Evolutionary conservation across 768 basidiomycete species (phyloP), one percentile per base, ranked within the genome.

Genomic region (Suillus subalutaceus): DNA sequence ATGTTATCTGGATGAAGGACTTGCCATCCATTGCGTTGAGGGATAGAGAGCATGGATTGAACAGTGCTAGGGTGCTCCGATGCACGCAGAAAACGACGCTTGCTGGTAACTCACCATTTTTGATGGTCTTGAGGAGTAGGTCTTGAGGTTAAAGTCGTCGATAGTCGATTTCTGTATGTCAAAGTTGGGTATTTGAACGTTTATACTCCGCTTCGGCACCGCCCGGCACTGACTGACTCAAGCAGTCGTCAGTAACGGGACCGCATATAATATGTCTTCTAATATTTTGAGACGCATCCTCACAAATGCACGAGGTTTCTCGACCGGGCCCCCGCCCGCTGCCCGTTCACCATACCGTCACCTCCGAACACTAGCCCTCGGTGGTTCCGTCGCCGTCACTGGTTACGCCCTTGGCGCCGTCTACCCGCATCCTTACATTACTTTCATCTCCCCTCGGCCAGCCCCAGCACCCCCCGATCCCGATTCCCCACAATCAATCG

Each of bases 361-460:
- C n/a, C 50, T 76, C 58, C 66, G 68, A 1, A 26, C 68, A 1
- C 37, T 76, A 53, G 30, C 71, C 40, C 70, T 78, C 23, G 66
- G 72, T 26, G 37, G 75, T 43, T 64, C 69, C 3, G 62, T 71
- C 55, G 72, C 75, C 4, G 8, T 74, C 43, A 67, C 76, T 1
- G 71, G 81, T 13, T 87, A 87, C 71, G 75, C 80, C 12, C 46
- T 79, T 2, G 93, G 93, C 10, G 83, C 90, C 6, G 77, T 93
- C 68, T 93, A 88, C 72, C 93, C 91, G 7, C 93, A 90, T 7
- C 77, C 84, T 0, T 74, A 90, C 35, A 72, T 90, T 44, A 82
- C 88, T 23, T 83, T 93, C 62, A 78, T 97, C 32, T 91, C 90
- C 57, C 95, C 96, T 3, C 84, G 91, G 12, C 81, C 85, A 0